Evolutionary conservation across 352 stramenopile species (phyloP).

Genomic region (Phytophthora sojae): DNA sequence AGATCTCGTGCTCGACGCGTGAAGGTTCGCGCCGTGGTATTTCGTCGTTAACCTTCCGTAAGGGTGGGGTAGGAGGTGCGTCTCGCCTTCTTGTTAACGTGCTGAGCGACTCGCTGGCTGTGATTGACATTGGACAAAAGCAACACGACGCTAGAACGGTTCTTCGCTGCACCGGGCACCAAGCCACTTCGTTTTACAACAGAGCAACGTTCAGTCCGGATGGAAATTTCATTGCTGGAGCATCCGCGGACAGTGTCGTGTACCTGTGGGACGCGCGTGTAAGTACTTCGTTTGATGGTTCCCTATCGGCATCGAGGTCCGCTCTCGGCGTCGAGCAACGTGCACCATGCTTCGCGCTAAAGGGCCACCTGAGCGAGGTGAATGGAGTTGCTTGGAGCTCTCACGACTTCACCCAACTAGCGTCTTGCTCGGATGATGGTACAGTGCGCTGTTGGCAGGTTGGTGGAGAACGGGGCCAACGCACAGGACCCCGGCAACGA

Average conservation of each 20-base stretch:
- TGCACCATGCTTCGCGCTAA: slow-evolving; percentile 53
- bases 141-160: slow-evolving; percentile 24
- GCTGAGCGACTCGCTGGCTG: slow-evolving; percentile 61
- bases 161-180: slow-evolving; percentile 59
- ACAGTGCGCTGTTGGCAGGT: slow-evolving; percentile 60
- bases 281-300: slow-evolving; percentile 16
- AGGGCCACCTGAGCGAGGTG: slow-evolving; percentile 68
- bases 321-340: slow-evolving; percentile 14
- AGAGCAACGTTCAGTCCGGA: slow-evolving; percentile 70
- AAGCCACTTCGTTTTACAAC: slow-evolving; percentile 70
- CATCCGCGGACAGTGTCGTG: slow-evolving; percentile 60
- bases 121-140: slow-evolving; percentile 53
- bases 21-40: slow-evolving; percentile 56
- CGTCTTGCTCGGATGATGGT: slow-evolving; percentile 73
- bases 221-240: slow-evolving; percentile 63
- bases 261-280: slow-evolving; percentile 64
- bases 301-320: slow-evolving; percentile 6
- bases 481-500: not conserved
- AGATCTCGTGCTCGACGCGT: slow-evolving; percentile 53
- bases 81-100: slow-evolving; percentile 68
- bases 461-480: slow-evolving; percentile 11
- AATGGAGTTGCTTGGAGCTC: slow-evolving; percentile 71
- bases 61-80: slow-evolving; percentile 27
- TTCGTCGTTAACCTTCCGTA: slow-evolving; percentile 56
- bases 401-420: slow-evolving; percentile 58